These are phyloP conservation scores for Metschnikowia corniflorae DNA, from an alignment of 805 yeast genomes.

Conservation along the genomic window DNA sequence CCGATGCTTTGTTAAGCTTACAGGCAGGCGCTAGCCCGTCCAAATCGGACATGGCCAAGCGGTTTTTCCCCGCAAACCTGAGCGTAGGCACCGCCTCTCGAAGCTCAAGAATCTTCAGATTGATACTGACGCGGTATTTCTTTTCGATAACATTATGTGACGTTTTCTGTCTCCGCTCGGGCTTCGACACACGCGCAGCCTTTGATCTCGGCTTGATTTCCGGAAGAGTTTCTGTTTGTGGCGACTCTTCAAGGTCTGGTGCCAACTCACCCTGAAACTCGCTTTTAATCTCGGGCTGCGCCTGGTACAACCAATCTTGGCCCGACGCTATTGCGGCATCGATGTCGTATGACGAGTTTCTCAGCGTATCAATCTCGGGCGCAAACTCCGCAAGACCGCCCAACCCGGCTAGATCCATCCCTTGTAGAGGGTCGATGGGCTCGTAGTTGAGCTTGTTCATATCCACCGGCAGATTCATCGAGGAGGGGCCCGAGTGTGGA, in stretches of 20 bases:
- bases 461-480: background rate
- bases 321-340: too few relatives aligned
- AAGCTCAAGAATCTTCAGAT: slow-evolving; percentile 62
- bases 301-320: too few relatives aligned
- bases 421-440: background rate
- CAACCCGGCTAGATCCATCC: background rate
- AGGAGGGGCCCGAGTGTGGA: slow-evolving; percentile 3
- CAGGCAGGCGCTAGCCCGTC: slow-evolving; percentile 77
- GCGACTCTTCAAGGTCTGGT: background rate
- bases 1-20: slow-evolving; percentile 74
- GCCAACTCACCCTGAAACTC: background rate
- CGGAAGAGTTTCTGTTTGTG: background rate
- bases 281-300: background rate
- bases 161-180: slow-evolving; percentile 50
- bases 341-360: too few relatives aligned
- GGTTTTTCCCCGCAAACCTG: slow-evolving; percentile 47
- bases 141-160: slow-evolving; percentile 81
- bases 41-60: slow-evolving; percentile 37
- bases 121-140: slow-evolving; percentile 74
- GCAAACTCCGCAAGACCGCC: background rate
- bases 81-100: slow-evolving; percentile 78
- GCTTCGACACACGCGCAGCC: slow-evolving; percentile 32
- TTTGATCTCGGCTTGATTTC: slow-evolving; percentile 12
- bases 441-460: too few relatives aligned
- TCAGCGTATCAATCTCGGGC: too few relatives aligned